phyloP scores from a whole-genome alignment of 1,284 basidiomycete species.

The Tremellales sp. region DNA sequence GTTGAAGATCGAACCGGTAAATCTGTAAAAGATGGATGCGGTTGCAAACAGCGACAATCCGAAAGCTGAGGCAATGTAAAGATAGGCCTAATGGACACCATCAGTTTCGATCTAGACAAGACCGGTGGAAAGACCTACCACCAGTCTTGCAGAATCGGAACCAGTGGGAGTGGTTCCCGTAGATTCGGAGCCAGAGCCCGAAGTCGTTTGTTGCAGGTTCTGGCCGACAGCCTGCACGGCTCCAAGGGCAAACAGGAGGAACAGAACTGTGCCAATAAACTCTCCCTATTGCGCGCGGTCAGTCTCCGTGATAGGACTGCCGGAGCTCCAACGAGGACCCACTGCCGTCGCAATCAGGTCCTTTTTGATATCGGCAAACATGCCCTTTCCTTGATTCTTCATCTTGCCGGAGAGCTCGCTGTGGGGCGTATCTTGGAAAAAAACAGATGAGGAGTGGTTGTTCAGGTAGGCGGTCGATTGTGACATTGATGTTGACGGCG shows the following conservation, averaged over 20 bases:
- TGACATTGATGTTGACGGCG: not conserved
- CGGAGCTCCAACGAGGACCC: constrained; percentile 4
- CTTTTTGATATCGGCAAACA: constrained; percentile 22
- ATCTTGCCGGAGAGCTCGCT: too few species aligned
- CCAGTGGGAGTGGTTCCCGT: constrained; percentile 17
- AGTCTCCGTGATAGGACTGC: not conserved
- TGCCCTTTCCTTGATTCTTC: constrained; percentile 1
- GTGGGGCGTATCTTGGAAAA: too few species aligned
- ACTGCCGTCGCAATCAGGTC: constrained; percentile 26
- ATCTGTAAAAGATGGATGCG: constrained; percentile 69
- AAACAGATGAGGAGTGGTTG: not conserved
- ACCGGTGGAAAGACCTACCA: constrained; percentile 15
- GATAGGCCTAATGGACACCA: constrained; percentile 32
- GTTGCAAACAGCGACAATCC: constrained; percentile 65
- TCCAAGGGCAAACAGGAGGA: constrained; percentile 30
- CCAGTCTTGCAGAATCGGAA: constrained; percentile 23
- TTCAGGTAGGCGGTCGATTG: not conserved
- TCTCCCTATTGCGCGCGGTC: constrained; percentile 17
- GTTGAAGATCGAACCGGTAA: constrained; percentile 67
- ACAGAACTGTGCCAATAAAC: constrained; percentile 19
- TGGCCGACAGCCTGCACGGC: constrained; percentile 28
- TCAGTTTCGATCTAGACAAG: not conserved
- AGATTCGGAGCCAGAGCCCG: constrained; percentile 1
- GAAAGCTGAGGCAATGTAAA: constrained; percentile 62
- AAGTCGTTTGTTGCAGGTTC: constrained; percentile 27